A percentile compares a stretch with the other conserved stretches of the same genome.
phyloP scores from a whole-genome alignment of 108 stramenopile genomes.

The Pelagomonas calceolata region DNA sequence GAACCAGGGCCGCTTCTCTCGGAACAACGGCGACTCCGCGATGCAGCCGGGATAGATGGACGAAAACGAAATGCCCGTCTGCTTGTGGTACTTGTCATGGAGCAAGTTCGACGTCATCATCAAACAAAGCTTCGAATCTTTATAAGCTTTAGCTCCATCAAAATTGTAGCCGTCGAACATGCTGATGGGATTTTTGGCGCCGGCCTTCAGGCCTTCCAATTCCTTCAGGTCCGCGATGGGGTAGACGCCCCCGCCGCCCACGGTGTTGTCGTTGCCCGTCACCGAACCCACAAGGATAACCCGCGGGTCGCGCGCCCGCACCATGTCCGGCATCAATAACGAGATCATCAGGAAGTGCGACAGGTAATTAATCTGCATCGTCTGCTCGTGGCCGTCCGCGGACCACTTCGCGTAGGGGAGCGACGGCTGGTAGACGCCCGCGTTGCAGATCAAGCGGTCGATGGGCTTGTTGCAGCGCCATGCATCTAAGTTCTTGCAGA shows the following conservation, averaged over 20 bases:
- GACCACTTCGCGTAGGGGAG: slow-evolving; percentile 71
- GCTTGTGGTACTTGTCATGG: slow-evolving; percentile 56
- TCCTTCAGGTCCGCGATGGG: slow-evolving; percentile 77
- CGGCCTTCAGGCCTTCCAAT: slow-evolving; percentile 67
- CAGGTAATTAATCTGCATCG: slow-evolving; percentile 79
- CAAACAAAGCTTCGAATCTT: slow-evolving; percentile 70
- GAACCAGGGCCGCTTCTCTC: slow-evolving; percentile 65
- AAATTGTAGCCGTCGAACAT: slow-evolving; percentile 83
- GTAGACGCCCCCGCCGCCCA: slow-evolving; percentile 78
- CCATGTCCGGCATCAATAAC: slow-evolving; percentile 51
- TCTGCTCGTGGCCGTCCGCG: slow-evolving; percentile 71
- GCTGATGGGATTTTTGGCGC: slow-evolving; percentile 64
- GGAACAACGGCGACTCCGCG: slow-evolving; percentile 58
- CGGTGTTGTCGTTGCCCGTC: slow-evolving; percentile 80
- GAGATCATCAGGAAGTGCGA: slow-evolving; percentile 72
- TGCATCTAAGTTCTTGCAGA: slow-evolving; percentile 56
- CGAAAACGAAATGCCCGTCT: slow-evolving; percentile 50
- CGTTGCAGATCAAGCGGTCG: slow-evolving; percentile 75
- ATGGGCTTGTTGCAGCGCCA: slow-evolving; percentile 60
- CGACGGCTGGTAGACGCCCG: slow-evolving; percentile 73
- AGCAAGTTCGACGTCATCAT: slow-evolving; percentile 28
- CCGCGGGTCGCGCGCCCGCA: slow-evolving; percentile 52
- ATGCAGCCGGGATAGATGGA: slow-evolving; percentile 66
- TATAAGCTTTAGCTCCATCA: slow-evolving; percentile 81
- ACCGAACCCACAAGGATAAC: slow-evolving; percentile 72